Percentiles rank a stretch among this genome's conserved stretches.
These are phyloP conservation scores for Sherardia arvensis DNA, from an alignment of 257 asterid genomes.

Conservation along the genomic window DNA sequence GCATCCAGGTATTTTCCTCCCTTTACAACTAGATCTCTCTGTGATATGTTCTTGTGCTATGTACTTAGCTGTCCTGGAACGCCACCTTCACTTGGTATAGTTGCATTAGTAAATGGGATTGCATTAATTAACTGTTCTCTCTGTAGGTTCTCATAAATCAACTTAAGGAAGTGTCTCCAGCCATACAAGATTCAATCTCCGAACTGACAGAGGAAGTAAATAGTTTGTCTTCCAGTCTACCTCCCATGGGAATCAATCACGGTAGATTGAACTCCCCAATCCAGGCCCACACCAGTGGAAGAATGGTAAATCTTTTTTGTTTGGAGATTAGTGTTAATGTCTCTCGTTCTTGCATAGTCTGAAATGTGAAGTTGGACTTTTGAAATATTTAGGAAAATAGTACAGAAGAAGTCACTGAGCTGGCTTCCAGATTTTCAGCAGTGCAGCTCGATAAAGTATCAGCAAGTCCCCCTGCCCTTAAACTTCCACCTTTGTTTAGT, in stretches of 20 bases:
- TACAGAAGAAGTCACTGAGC: slow-evolving; percentile 56
- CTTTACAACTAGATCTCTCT: neutral
- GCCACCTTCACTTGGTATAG: neutral
- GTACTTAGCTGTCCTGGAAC: neutral
- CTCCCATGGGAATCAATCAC: slow-evolving; percentile 38
- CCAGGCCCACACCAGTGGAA: slow-evolving; percentile 72
- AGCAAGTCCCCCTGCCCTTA: slow-evolving; percentile 71
- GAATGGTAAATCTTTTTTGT: slow-evolving; percentile 38
- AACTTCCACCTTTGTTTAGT: slow-evolving; percentile 94
- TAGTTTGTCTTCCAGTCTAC: slow-evolving; percentile 57
- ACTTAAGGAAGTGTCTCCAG: slow-evolving; percentile 92
- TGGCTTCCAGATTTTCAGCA: slow-evolving; percentile 67
- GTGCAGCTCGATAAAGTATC: slow-evolving; percentile 72
- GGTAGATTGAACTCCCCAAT: slow-evolving; percentile 59
- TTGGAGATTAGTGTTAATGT: slow-evolving; percentile 3
- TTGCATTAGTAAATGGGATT: neutral
- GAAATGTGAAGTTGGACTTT: slow-evolving; percentile 11
- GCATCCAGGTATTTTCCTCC: slow-evolving; percentile 66
- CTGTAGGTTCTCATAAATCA: slow-evolving; percentile 93
- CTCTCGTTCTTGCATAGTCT: neutral
- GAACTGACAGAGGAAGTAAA: slow-evolving; percentile 85
- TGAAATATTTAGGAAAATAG: slow-evolving; percentile 52
- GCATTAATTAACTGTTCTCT: slow-evolving; percentile 3
- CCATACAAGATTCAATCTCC: slow-evolving; percentile 77
- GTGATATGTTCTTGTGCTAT: slow-evolving; percentile 4